Evolutionary conservation across 2,329 filamentous ascomycete species (phyloP).

Genomic region (Penicillium sp.): DNA sequence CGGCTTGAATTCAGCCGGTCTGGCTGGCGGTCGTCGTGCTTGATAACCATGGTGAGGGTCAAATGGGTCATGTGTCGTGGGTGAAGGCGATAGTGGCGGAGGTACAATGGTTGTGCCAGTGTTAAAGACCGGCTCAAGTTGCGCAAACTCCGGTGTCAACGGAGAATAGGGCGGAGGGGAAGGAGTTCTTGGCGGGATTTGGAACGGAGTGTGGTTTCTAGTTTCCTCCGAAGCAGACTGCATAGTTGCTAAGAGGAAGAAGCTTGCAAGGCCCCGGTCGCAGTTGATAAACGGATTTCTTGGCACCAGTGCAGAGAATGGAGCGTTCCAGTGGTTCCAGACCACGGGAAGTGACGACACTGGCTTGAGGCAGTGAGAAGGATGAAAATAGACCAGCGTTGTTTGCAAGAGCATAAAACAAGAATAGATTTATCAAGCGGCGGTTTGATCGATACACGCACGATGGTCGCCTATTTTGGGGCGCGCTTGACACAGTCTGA

Average conservation of each 20-base stretch:
- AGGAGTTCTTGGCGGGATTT: constrained; percentile 35
- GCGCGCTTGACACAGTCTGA: no score
- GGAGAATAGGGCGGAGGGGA: constrained; percentile 45
- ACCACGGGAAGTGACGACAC: constrained; percentile 18
- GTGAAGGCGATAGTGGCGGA: constrained; percentile 28
- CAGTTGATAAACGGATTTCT: background rate
- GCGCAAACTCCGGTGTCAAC: constrained; percentile 42
- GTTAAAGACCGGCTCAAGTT: constrained; percentile 28
- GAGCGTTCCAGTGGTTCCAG: constrained; percentile 8
- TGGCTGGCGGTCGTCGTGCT: constrained; percentile 16
- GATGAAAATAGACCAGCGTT: background rate
- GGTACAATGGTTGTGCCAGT: constrained; percentile 30
- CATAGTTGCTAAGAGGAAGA: constrained; percentile 33
- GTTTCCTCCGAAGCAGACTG: constrained; percentile 19
- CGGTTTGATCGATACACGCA: no score
- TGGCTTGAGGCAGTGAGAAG: constrained; percentile 1
- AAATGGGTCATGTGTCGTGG: constrained; percentile 16
- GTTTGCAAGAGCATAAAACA: no score
- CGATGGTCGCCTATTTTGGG: no score
- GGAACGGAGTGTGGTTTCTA: constrained; percentile 5
- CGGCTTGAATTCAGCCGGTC: constrained; percentile 27
- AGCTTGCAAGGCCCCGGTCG: background rate
- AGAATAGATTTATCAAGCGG: no score
- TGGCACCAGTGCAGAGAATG: background rate
- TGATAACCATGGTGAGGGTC: constrained; percentile 7